Evolutionary conservation across 2,329 filamentous ascomycete genomes (phyloP), one percentile per base, ranked within the genome.

Genomic region (Hypoxylon sp.): DNA sequence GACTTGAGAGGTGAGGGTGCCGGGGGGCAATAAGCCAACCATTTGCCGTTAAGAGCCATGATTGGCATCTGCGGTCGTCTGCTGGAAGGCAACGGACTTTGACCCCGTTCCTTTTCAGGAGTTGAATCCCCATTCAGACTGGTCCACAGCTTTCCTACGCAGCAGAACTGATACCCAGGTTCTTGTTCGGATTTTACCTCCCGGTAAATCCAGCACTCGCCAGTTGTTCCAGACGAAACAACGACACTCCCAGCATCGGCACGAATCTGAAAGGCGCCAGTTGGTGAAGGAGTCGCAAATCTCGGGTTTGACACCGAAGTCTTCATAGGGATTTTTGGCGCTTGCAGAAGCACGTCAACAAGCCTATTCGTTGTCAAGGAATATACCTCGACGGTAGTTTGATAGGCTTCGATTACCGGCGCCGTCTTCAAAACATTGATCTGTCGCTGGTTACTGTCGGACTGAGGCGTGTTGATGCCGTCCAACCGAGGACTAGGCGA

Each of bases 131-230:
- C 80, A 61, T 95, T 92, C 26, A 97, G 81, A 46, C 89, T 89
- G 0, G 95, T 97, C 95, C 95, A 99, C 17, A 96, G 80, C 79
- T 99, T 99, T 19, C 90, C 94, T 57, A 95, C 82, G 71, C 93
- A 97, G 37, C 78, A 81, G 75, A 85, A 89, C 15, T 77, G 73
- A 46, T 79, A 68, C 20, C 79, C 78, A 1, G 76, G 73, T 20
- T 84, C 84, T 48, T 79, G 77, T 1, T 77, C 72, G 56, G 78
- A 74, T 8, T 78, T 70, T 7, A 81, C 75, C 65, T 88, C 85
- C 7, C 83, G 80, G 70, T 85, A 98, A 6, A 97, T 81, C 84
- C 91, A 97, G 47, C 94, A 89, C 78, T 98, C 94, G 11, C 94
- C 94, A 51, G 92, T 97, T 20, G 84, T 79, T 2, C 93, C 93